A percentile compares a stretch with the other conserved stretches of the same genome.
Evolutionary conservation across 73 alveolate species (phyloP).

Genomic region (Paramecium tetraurelia): DNA sequence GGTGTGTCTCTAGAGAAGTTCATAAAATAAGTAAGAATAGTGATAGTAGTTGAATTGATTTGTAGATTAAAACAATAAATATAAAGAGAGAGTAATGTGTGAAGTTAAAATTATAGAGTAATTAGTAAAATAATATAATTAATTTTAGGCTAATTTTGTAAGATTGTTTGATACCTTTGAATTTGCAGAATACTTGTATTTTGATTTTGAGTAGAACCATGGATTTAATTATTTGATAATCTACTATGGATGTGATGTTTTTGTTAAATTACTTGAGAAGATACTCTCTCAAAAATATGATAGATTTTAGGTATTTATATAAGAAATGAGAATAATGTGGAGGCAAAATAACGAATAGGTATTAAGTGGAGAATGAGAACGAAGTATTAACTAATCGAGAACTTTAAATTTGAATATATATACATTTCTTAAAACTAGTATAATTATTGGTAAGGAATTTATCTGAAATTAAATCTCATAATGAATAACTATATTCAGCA

Average conservation of each 20-base stretch:
- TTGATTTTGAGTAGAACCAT: constrained; percentile 23
- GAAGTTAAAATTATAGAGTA: constrained; percentile 36
- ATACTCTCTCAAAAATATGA: not conserved
- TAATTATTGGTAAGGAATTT: constrained; percentile 4
- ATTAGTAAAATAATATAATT: not conserved
- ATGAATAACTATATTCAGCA: not conserved
- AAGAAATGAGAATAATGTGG: constrained; percentile 12
- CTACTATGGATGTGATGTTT: constrained; percentile 32
- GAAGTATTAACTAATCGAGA: not conserved
- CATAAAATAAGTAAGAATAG: constrained; percentile 17
- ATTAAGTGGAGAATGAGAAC: constrained; percentile 21
- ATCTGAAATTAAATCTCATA: constrained; percentile 16
- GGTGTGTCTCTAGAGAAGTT: not conserved
- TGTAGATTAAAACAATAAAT: not conserved
- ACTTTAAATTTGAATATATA: not conserved
- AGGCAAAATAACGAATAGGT: not conserved
- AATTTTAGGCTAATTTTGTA: not conserved
- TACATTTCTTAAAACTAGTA: not conserved
- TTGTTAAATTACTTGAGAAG: constrained; percentile 41
- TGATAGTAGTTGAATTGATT: constrained; percentile 10
- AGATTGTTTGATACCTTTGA: constrained; percentile 39
- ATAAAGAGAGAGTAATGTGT: constrained; percentile 11
- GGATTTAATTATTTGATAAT: not conserved
- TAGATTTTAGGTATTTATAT: not conserved
- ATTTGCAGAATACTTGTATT: not conserved